These are phyloP conservation scores for Poa annua DNA, from an alignment of 176 grass and related monocot species.

Conservation along the genomic window DNA sequence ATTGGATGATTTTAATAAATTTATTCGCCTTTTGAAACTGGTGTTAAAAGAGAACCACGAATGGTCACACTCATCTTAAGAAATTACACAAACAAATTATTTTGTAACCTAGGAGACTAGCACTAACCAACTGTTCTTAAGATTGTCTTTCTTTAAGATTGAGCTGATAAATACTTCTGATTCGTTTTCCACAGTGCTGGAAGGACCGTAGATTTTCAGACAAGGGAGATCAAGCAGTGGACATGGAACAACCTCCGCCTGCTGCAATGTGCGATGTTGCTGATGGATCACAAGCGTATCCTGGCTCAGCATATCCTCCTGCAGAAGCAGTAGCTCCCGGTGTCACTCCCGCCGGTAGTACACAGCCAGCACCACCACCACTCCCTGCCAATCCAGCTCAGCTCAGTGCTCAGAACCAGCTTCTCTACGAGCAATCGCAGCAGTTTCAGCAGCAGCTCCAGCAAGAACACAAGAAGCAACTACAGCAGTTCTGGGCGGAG, in stretches of 20 bases:
- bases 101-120: background rate
- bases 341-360: slow-evolving; percentile 6
- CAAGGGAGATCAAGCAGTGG: slow-evolving; percentile 14
- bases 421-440: slow-evolving; percentile 9
- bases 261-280: slow-evolving; percentile 42
- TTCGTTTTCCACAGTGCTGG: slow-evolving; percentile 34
- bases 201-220: slow-evolving; percentile 25
- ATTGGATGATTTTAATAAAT: background rate
- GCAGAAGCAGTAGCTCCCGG: slow-evolving; percentile 37
- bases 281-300: slow-evolving; percentile 54
- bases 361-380: slow-evolving; percentile 15
- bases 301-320: slow-evolving; percentile 43
- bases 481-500: slow-evolving; percentile 11
- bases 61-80: background rate
- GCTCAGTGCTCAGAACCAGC: slow-evolving; percentile 16
- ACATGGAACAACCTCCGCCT: slow-evolving; percentile 63
- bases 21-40: background rate
- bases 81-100: background rate
- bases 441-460: slow-evolving; percentile 14
- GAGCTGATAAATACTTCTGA: background rate
- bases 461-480: slow-evolving; percentile 16
- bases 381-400: background rate
- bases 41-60: background rate
- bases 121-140: background rate
- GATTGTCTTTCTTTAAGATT: slow-evolving; percentile 1